Base-by-base conservation (phyloP, 2,329 filamentous ascomycete species). In the Aspergillus neoniger region DNA sequence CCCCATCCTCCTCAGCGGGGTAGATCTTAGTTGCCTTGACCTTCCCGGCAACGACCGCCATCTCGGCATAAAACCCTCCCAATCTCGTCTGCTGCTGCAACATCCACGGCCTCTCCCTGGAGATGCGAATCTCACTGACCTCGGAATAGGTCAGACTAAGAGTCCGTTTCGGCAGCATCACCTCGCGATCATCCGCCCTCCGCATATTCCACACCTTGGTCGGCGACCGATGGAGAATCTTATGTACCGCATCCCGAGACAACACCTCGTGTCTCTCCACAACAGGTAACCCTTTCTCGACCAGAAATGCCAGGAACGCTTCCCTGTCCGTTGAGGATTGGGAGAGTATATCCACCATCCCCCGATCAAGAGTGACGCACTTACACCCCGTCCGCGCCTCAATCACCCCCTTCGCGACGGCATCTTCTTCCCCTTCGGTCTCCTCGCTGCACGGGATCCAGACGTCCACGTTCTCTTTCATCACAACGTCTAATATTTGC, bases 371-470 rank as follows among this genome's bases (percentile, higher is more conserved):
- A 60, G 91, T 88, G 2, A 92, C 80, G 3, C 84, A 87, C 63
- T 79, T 84, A 69, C 88, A 90, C 1, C 65, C 65, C 0, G 86
- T 88, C 36, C 81, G 77, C 14, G 77, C 75, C 65, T 90, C 85
- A 17, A 91, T 76, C 2, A 81, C 76, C 59, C 89, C 83, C 63
- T 86, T 87, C 1, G 87, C 88, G 38, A 83, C 74, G 0, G 86
- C 89, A 70, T 92, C 90, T 67, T 90, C 86, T 0, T 84, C 85
- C 1, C 83, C 81, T 6, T 36, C 32, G 1, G 12, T 36, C 8
- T 89, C 86, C n/a, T 86, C 87, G 0, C 89, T 91, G 67, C 89
- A 91, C 19, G 86, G 87, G 3, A 92, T 85, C 89, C 90, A 93
- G 3, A 92, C 74, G 58, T 91, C 84, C 4, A 91, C 82, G 0